phyloP scores from a whole-genome alignment of 192 early-diverging fungal genomes.

The Gaertneriomyces sp. region DNA sequence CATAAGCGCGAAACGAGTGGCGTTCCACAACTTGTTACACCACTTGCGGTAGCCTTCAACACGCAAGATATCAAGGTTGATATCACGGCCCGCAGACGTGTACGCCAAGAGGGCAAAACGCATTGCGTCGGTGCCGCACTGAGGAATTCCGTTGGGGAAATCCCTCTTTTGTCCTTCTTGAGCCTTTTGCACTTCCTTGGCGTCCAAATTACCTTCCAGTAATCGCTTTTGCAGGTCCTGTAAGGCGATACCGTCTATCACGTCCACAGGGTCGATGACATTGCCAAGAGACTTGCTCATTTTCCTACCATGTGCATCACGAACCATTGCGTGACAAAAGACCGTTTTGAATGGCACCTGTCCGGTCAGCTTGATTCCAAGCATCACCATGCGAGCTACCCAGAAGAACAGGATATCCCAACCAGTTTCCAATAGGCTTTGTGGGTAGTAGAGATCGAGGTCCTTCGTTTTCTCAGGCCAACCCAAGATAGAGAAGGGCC shows the following conservation, averaged over 20 bases:
- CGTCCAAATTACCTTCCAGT: constrained; percentile 82
- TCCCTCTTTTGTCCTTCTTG: constrained; percentile 78
- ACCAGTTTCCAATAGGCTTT: constrained; percentile 89
- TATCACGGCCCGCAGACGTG: constrained; percentile 67
- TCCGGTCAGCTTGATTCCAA: constrained; percentile 94
- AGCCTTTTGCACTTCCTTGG: constrained; percentile 83
- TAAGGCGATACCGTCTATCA: constrained; percentile 89
- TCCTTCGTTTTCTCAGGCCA: constrained; percentile 93
- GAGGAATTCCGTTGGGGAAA: constrained; percentile 95
- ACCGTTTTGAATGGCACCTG: constrained; percentile 91
- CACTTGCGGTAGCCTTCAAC: constrained; percentile 99
- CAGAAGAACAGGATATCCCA: constrained; percentile 99
- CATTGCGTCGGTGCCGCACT: constrained; percentile 91
- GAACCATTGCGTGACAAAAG: constrained; percentile 96
- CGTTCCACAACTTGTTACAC: constrained; percentile 99
- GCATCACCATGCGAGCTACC: constrained; percentile 99
- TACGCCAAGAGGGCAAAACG: constrained; percentile 51
- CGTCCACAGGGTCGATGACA: constrained; percentile 95
- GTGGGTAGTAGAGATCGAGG: constrained; percentile 84
- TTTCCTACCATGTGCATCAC: constrained; percentile 97
- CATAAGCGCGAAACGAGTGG: constrained; percentile 89
- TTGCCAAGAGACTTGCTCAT: constrained; percentile 97
- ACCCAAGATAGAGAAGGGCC: constrained; percentile 97
- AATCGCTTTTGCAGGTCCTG: constrained; percentile 73
- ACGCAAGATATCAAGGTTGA: constrained; percentile 90